These are phyloP conservation scores for Euphorbia peplus DNA, from an alignment of 345 rosid genomes.

Conservation along the genomic window DNA sequence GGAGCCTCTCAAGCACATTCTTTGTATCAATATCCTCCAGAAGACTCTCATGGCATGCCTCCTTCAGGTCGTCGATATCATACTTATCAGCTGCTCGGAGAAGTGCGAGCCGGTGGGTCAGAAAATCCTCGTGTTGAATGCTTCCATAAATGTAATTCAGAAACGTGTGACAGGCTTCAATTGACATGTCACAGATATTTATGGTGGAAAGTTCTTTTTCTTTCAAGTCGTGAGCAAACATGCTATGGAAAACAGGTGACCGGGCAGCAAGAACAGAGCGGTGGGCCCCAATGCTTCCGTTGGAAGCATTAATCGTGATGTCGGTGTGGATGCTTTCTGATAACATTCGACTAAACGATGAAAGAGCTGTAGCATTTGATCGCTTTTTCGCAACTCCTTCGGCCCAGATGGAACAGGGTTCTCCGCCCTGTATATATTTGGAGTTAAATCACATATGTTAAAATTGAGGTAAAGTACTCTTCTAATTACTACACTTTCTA, in stretches of 20 bases:
- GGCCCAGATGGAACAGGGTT: conserved; percentile 73
- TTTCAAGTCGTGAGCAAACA: conserved; percentile 84
- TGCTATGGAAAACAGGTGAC: conserved; percentile 85
- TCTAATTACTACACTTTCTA: background rate
- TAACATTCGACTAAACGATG: conserved; percentile 75
- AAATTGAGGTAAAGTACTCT: conserved; percentile 7
- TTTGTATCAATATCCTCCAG: conserved; percentile 74
- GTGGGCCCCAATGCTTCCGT: conserved; percentile 86
- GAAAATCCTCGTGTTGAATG: conserved; percentile 64
- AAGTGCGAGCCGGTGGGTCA: conserved; percentile 64
- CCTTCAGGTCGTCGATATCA: conserved; percentile 69
- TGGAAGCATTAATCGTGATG: conserved; percentile 62
- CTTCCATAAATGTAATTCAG: conserved; percentile 78
- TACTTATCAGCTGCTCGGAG: conserved; percentile 88
- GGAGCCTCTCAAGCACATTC: conserved; percentile 90
- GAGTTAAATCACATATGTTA: background rate
- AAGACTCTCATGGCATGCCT: conserved; percentile 81
- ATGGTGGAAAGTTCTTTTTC: conserved; percentile 80
- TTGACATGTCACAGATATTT: conserved; percentile 73
- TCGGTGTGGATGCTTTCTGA: conserved; percentile 80
- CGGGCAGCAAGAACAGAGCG: conserved; percentile 86
- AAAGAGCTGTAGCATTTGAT: conserved; percentile 56
- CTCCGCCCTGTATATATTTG: conserved; percentile 55
- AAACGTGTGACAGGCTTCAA: conserved; percentile 75
- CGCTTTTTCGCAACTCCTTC: conserved; percentile 45